Evolutionary conservation across 257 asterid species (phyloP), one percentile per base, ranked within the genome.

Genomic region (Agastache rugosa): DNA sequence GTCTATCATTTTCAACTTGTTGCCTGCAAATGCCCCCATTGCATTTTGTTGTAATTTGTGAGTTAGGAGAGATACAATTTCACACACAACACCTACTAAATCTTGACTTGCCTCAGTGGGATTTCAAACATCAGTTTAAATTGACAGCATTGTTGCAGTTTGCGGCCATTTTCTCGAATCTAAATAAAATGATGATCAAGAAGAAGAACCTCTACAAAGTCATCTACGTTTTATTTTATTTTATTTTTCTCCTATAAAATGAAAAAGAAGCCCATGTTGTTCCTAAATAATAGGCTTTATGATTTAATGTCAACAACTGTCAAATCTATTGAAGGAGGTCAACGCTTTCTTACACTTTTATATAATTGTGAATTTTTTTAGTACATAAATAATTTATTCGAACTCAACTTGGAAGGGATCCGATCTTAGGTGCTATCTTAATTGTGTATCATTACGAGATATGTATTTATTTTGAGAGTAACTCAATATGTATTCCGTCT

Each of bases 201-300:
- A 35, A 78, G 75, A 78, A 6, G 61, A 37, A 74, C 77, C 81
- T 75, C 79, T 67, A 71, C 62, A 20, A 64, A 47, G 79, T 72
- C 86, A 31, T 72, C 77, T 71, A 67, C 78, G 66, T 70, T 66
- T 60, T 34, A 64, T 63, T n/a, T n/a, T n/a, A n/a, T 42, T 56
- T n/a, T 73, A 15, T 7, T 39, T 60, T 64, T 66, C 69, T 7
- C 55, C 63, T 29, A n/a, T 11, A 44, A 10, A 51, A 35, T 22
- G 29, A 45, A 44, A 54, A 68, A 47, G 58, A 78, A 71, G 27
- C 76, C 67, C 56, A 47, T 34, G 10, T 81, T 62, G 59, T 17
- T 48, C 62, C 86, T 75, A 72, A 82, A 67, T 62, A 42, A 44
- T 82, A 67, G 83, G 86, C 81, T 75, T 82, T 82, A 22, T 41